phyloP scores from a whole-genome alignment of 768 basidiomycete genomes.

The Leccinum arenicola region DNA sequence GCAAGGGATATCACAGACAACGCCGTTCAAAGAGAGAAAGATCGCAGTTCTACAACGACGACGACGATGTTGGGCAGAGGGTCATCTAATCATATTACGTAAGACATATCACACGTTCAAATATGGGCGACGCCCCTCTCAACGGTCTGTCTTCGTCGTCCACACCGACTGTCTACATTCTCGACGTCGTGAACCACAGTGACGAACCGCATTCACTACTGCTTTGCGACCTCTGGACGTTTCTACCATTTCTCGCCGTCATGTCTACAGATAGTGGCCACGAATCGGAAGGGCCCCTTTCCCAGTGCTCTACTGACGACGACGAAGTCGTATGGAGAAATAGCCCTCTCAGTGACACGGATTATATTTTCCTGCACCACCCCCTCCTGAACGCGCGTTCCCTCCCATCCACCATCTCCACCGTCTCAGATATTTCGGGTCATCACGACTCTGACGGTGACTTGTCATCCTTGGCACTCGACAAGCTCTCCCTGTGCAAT shows the following conservation, averaged over 20 bases:
- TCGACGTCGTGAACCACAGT: constrained; percentile 4
- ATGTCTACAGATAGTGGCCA: constrained; percentile 11
- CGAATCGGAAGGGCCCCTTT: constrained; percentile 10
- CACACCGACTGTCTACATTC: not conserved
- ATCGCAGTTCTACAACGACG: constrained; percentile 14
- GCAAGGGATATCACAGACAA: not conserved
- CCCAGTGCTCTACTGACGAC: constrained; percentile 19
- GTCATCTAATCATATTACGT: constrained; percentile 37
- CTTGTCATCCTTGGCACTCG: constrained; percentile 10
- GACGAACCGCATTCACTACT: constrained; percentile 9
- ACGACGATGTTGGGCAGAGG: constrained; percentile 33
- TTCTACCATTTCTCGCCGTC: not conserved
- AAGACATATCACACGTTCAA: constrained; percentile 27
- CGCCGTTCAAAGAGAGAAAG: constrained; percentile 10
- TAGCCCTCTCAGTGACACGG: constrained; percentile 11
- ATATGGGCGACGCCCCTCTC: too few species aligned
- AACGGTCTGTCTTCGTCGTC: not conserved
- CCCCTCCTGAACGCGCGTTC: constrained; percentile 18
- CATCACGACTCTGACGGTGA: constrained; percentile 11
- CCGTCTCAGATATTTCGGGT: constrained; percentile 5
- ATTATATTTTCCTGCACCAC: constrained; percentile 25
- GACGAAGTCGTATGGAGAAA: constrained; percentile 24
- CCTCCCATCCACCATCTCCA: constrained; percentile 12
- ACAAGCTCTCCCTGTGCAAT: constrained; percentile 19
- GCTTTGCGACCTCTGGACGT: not conserved